Evolutionary conservation across 208 protist genomes (phyloP).

Genomic region (Herpetomonas samuelpessoai): DNA sequence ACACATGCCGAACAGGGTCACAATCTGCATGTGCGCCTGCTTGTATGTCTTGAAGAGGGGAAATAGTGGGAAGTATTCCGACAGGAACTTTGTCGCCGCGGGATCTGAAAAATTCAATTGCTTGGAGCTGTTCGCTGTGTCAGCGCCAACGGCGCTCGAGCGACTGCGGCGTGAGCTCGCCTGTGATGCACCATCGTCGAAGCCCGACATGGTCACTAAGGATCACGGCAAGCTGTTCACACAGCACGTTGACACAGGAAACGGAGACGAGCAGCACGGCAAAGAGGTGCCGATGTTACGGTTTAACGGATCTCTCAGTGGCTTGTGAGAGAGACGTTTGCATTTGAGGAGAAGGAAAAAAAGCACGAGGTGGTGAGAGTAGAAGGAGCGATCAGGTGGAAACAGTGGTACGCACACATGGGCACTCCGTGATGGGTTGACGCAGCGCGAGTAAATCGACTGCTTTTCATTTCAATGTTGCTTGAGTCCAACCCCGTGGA

Average conservation of each 20-base stretch:
- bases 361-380: too few species aligned
- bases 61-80: constrained; percentile 12
- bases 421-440: too few species aligned
- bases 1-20: constrained; percentile 3
- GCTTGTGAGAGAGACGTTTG: too few species aligned
- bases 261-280: neutral
- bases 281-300: too few species aligned
- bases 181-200: constrained; percentile 11
- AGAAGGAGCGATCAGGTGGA: too few species aligned
- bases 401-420: too few species aligned
- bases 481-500: too few species aligned
- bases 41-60: constrained; percentile 11
- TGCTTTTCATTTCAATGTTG: too few species aligned
- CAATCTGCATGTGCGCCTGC: constrained; percentile 3
- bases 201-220: neutral
- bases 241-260: neutral
- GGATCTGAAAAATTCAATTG: constrained; percentile 16
- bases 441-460: too few species aligned
- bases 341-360: too few species aligned
- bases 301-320: too few species aligned
- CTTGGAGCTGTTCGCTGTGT: constrained; percentile 17
- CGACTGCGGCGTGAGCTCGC: constrained; percentile 21
- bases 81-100: constrained; percentile 6
- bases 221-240: neutral
- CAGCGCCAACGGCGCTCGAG: constrained; percentile 8